Conservation (phyloP, 805 yeast species). For the Ogataea trehalophila region DNA sequence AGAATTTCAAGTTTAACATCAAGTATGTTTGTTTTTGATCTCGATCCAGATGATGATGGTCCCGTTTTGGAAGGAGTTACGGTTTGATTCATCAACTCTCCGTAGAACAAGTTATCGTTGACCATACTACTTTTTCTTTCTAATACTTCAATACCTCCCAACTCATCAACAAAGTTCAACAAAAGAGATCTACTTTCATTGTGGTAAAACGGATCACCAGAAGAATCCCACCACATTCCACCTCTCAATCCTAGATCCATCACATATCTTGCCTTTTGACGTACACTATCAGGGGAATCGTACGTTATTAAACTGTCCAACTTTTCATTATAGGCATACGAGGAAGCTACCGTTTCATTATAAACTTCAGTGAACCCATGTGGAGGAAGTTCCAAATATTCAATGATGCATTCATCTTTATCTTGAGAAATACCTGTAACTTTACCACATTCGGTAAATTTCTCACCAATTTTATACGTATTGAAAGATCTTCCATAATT, state of each 20-base stretch:
- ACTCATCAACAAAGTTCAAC: constrained; percentile 39
- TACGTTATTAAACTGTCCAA: constrained; percentile 48
- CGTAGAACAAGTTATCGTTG: constrained; percentile 4
- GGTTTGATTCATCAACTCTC: constrained; percentile 1
- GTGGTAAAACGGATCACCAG: constrained; percentile 52
- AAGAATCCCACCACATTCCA: constrained; percentile 94
- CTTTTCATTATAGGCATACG: constrained; percentile 42
- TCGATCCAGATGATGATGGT: too few species aligned
- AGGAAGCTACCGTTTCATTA: constrained; percentile 51
- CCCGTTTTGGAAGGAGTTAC: background rate
- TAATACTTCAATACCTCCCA: constrained; percentile 23
- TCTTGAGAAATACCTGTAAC: constrained; percentile 7
- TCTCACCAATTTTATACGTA: constrained; percentile 7
- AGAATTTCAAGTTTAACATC: background rate
- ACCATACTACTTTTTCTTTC: background rate
- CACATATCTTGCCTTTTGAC: constrained; percentile 58
- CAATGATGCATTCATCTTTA: constrained; percentile 18
- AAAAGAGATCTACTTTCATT: constrained; percentile 37
- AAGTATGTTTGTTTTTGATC: too few species aligned
- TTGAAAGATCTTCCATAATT: constrained; percentile 56
- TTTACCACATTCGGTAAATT: constrained; percentile 20
- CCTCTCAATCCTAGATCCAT: constrained; percentile 55
- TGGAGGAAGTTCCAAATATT: constrained; percentile 22
- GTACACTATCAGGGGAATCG: constrained; percentile 55
- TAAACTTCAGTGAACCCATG: constrained; percentile 36